Percentiles rank a stretch among this genome's conserved stretches.
Evolutionary conservation across 129 eudicot species (phyloP).

Genomic region (Saposhnikovia divaricata): DNA sequence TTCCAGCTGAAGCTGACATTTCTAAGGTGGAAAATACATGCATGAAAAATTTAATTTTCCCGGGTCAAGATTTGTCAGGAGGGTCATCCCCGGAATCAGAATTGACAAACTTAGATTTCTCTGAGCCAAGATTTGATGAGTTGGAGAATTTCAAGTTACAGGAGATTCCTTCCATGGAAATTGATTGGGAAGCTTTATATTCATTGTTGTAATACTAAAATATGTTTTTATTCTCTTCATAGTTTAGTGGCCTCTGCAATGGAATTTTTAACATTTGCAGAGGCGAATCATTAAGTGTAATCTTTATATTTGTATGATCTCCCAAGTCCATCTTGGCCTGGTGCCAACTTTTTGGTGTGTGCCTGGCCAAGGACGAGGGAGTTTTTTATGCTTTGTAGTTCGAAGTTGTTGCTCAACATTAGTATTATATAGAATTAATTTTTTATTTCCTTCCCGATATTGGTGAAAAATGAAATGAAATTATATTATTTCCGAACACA

Average conservation of each 20-base stretch:
- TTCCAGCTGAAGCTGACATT: not conserved
- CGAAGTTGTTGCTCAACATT: no score
- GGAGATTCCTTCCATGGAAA: constrained; percentile 4
- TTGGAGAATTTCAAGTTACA: constrained; percentile 1
- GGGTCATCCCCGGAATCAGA: constrained; percentile 2
- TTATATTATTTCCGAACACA: no score
- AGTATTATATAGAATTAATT: no score
- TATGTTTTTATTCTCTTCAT: not conserved
- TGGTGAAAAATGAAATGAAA: no score
- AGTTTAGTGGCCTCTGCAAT: constrained; percentile 1
- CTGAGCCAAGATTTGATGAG: constrained; percentile 2
- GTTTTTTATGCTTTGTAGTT: no score
- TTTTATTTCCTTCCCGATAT: no score
- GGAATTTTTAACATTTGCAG: not conserved
- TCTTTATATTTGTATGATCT: not conserved
- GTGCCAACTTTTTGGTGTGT: not conserved
- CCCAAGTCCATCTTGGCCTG: not conserved
- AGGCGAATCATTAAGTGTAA: not conserved
- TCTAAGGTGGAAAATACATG: not conserved
- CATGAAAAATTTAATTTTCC: not conserved
- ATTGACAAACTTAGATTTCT: not conserved
- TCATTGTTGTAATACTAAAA: not conserved
- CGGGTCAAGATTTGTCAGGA: not conserved
- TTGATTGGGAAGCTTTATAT: constrained; percentile 3
- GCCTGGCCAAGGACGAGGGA: not conserved